Conservation (phyloP, 257 asterid species). For the Fraxinus excelsior region DNA sequence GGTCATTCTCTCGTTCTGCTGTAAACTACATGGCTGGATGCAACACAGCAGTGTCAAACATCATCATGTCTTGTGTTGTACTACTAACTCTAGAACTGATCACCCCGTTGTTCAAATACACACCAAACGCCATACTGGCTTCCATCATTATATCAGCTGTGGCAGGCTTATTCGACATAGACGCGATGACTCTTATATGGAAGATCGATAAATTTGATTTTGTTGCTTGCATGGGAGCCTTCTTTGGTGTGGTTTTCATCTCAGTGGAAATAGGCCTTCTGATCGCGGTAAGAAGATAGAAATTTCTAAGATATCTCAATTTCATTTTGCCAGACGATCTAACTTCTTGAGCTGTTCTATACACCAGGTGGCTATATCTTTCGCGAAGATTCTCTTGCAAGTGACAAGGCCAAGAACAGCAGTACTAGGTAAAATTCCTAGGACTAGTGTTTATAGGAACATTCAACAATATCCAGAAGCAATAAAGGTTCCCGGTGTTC, state of each 20-base stretch:
- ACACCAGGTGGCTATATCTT: conserved; percentile 58
- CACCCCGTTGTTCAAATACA: conserved; percentile 75
- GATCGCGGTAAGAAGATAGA: conserved; percentile 49
- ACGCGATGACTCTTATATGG: conserved; percentile 60
- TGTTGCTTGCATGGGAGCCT: conserved; percentile 80
- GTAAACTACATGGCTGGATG: conserved; percentile 73
- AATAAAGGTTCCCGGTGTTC: conserved; percentile 56
- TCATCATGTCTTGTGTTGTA: conserved; percentile 65
- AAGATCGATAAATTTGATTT: conserved; percentile 79
- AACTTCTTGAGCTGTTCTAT: neutral
- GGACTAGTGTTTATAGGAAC: conserved; percentile 66
- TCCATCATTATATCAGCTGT: conserved; percentile 78
- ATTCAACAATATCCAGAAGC: conserved; percentile 77
- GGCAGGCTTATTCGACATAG: conserved; percentile 50
- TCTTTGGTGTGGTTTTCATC: conserved; percentile 67
- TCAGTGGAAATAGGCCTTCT: conserved; percentile 74
- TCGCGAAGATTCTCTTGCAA: conserved; percentile 77
- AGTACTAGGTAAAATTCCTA: conserved; percentile 63
- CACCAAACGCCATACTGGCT: conserved; percentile 72
- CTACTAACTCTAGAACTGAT: conserved; percentile 50
- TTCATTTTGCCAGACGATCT: neutral
- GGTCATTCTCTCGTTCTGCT: conserved; percentile 51
- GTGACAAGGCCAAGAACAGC: conserved; percentile 74
- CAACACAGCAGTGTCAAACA: conserved; percentile 67
- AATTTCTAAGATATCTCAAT: neutral